phyloP scores from a whole-genome alignment of 768 basidiomycete genomes.

The Suillus weaverae region DNA sequence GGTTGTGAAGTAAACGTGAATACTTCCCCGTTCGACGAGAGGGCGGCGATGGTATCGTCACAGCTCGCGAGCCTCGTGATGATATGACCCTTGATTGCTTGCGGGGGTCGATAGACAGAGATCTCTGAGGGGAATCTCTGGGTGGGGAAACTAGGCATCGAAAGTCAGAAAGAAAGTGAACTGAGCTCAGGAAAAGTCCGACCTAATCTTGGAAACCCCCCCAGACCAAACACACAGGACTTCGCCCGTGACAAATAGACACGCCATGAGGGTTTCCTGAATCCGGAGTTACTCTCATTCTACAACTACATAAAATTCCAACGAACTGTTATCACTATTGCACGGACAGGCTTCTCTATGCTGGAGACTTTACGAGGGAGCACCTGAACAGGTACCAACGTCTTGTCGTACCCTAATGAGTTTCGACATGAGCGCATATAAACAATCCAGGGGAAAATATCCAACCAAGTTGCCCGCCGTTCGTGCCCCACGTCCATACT shows the following conservation, averaged over 20 bases:
- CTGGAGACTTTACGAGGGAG: conserved; percentile 80
- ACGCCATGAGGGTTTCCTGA: conserved; percentile 82
- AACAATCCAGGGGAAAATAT: background rate
- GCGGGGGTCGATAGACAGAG: conserved; percentile 78
- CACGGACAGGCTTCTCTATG: conserved; percentile 66
- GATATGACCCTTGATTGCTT: conserved; percentile 63
- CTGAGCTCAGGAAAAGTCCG: conserved; percentile 18
- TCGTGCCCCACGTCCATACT: conserved; percentile 91
- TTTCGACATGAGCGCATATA: background rate
- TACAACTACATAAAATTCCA: background rate
- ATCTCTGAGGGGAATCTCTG: conserved; percentile 78
- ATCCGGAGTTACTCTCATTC: background rate
- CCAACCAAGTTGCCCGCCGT: conserved; percentile 87
- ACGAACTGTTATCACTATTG: conserved; percentile 64
- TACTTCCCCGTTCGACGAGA: conserved; percentile 87
- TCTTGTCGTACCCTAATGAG: conserved; percentile 70
- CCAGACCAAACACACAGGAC: conserved; percentile 85
- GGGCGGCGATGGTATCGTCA: conserved; percentile 78
- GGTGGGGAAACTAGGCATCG: conserved; percentile 60
- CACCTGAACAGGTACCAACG: conserved; percentile 71
- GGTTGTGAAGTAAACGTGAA: conserved; percentile 69
- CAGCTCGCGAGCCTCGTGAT: conserved; percentile 80
- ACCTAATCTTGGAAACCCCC: conserved; percentile 73
- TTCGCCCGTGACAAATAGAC: conserved; percentile 75
- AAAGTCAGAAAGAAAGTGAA: conserved; percentile 6